These are phyloP conservation scores for Pythium volutum DNA, from an alignment of 352 stramenopile species.

Conservation along the genomic window DNA sequence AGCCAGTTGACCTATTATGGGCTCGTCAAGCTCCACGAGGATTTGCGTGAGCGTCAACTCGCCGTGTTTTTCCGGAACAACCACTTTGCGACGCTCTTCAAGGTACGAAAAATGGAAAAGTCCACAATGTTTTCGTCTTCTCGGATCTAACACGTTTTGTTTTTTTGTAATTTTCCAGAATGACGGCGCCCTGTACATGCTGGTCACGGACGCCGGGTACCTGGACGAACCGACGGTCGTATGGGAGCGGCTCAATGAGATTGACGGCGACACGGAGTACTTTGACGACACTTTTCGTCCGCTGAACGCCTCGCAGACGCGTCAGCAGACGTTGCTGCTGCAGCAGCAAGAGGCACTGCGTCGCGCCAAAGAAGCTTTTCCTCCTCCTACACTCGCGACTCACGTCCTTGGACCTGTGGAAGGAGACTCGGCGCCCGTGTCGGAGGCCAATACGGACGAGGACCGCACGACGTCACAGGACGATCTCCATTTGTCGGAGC, in stretches of 20 bases:
- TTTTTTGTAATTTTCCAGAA: slow-evolving; percentile 42
- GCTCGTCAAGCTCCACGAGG: slow-evolving; percentile 90
- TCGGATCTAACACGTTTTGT: not conserved
- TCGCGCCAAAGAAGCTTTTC: slow-evolving; percentile 19
- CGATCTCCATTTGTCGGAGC: slow-evolving; percentile 10
- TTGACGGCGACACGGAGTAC: slow-evolving; percentile 82
- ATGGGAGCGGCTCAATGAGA: slow-evolving; percentile 94
- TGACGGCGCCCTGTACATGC: slow-evolving; percentile 91
- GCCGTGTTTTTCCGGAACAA: slow-evolving; percentile 99
- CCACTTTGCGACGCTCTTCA: slow-evolving; percentile 97
- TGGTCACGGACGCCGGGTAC: slow-evolving; percentile 98
- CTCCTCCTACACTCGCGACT: not conserved
- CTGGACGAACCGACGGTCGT: slow-evolving; percentile 90
- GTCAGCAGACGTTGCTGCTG: slow-evolving; percentile 64
- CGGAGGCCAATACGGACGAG: slow-evolving; percentile 16
- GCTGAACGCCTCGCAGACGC: slow-evolving; percentile 60
- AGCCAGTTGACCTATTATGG: slow-evolving; percentile 96
- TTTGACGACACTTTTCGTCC: slow-evolving; percentile 62
- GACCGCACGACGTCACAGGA: slow-evolving; percentile 21
- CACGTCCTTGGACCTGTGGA: not conserved
- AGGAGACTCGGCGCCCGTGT: slow-evolving; percentile 5
- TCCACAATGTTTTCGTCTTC: not conserved
- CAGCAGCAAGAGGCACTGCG: slow-evolving; percentile 48
- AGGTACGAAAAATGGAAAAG: slow-evolving; percentile 37
- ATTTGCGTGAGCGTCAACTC: slow-evolving; percentile 88